phyloP scores from a whole-genome alignment of 108 stramenopile genomes.

The Fistulifera solaris region DNA sequence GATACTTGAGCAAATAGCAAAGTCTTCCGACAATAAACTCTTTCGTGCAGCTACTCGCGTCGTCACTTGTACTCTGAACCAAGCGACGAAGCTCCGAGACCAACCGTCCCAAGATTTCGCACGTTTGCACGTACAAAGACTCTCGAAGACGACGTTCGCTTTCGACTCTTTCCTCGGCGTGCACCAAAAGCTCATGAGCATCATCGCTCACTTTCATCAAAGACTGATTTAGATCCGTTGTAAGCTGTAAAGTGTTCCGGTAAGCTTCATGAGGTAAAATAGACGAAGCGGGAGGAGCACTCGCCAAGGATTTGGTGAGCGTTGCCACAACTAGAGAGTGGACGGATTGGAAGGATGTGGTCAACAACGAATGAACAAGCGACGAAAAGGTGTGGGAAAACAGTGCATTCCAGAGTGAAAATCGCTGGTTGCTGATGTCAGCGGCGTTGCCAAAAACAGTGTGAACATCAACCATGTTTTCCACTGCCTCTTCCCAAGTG shows the following conservation, averaged over 20 bases:
- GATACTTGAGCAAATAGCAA: constrained; percentile 78
- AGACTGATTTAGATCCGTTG: constrained; percentile 61
- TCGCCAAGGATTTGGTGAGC: constrained; percentile 60
- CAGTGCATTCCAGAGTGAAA: constrained; percentile 78
- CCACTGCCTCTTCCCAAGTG: constrained; percentile 77
- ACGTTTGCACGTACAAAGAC: constrained; percentile 84
- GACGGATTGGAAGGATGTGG: constrained; percentile 75
- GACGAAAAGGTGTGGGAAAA: constrained; percentile 81
- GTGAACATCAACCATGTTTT: constrained; percentile 55
- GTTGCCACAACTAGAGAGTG: constrained; percentile 68
- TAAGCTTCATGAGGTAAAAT: constrained; percentile 84
- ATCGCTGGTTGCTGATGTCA: constrained; percentile 15
- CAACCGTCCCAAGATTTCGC: constrained; percentile 83
- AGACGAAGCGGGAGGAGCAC: constrained; percentile 60
- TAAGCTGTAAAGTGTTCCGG: constrained; percentile 74
- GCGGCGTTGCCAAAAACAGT: constrained; percentile 24
- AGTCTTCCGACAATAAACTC: constrained; percentile 76
- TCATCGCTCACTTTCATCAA: constrained; percentile 74
- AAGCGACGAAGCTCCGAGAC: constrained; percentile 77
- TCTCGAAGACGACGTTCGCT: constrained; percentile 68
- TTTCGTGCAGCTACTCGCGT: constrained; percentile 38
- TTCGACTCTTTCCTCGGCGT: constrained; percentile 85
- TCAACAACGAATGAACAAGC: constrained; percentile 75
- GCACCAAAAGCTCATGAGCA: constrained; percentile 81
- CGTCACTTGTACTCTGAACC: constrained; percentile 9